Evolutionary conservation across 441 rosid species (phyloP), one percentile per base, ranked within the genome.

Genomic region (Aleurites moluccanus): DNA sequence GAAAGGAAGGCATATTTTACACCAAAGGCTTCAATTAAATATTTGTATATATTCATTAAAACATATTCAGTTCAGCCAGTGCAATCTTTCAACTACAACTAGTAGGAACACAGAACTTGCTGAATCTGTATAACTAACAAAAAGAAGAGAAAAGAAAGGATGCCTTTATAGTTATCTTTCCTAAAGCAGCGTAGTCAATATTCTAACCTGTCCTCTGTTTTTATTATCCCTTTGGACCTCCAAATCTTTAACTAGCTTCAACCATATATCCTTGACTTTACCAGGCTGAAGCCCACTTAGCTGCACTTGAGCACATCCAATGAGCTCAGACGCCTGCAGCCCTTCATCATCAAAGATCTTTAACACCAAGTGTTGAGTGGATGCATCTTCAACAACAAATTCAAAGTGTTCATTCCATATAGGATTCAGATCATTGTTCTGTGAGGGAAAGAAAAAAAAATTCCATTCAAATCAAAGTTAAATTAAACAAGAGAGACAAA

Each of bases 371-470:
- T 79, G 95, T 80, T 96, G 99, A 50, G 98, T 94, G 23, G 94
- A 85, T 45, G 82, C 84, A 77, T 96, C 99, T 80, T 96, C 99
- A 18, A 96, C 91, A 44, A 84, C 73, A 77, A 94, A 96, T 69
- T 94, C 98, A 65, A 87, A 92, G 78, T 95, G 97, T 74, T 95
- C 98, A 79, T 95, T 93, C 99, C 99, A 95, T 69, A 95, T 80
- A 56, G 99, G 99, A 83, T 92, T 96, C 84, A 96, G 80, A 59
- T 91, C 89, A 73, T 96, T 94, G 82, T 86, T 94, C 99, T 96
- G 93, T 50, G 84, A 62, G 72, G 38, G 25, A 28, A 70, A 60
- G 27, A 67, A 33, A 13, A 30, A 62, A 16, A 45, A 25, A 71
- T 75, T 73, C 55, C 25, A 40, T 45, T 75, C 49, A 69, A 59